Evolutionary conservation across 1,284 basidiomycete genomes (phyloP), one percentile per base, ranked within the genome.

Genomic region (Naganishia cerealis): DNA sequence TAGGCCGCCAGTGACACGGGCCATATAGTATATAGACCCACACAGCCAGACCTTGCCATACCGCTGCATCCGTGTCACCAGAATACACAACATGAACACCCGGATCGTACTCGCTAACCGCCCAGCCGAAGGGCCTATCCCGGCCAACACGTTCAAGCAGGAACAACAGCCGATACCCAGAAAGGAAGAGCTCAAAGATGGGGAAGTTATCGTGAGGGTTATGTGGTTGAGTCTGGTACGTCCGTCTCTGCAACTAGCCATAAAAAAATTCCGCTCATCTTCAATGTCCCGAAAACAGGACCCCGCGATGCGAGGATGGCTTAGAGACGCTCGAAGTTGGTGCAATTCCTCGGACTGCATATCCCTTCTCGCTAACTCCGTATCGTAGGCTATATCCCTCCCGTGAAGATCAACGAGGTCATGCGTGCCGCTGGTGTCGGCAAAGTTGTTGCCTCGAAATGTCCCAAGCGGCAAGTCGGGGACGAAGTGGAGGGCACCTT

Each of bases 351-450:
- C 1, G 8, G 7, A 24, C n/a, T 24, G 21, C 24, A 13, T 50
- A 24, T 50, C 8, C n/a, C 46, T 50, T 15, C 24, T 42, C 15
- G 10, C 54, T 40, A 56, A 42, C 24, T 7, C 24, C n/a, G 15
- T 50, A 24, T 12, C 16, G 18, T 5, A 68, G 67, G 61, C 52
- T 84, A 84, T 72, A 73, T 84, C 40, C 79, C 80, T 3, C 83
- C 83, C 9, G 91, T 94, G 12, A 81, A 91, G 79, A 88, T 94
- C 70, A 90, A 90, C 29, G 90, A 88, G 77, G 87, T 87, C 33
- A 83, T 95, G 92, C 86, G 92, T 33, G 87, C 89, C 0, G 71
- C 73, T 3, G 90, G 86, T 3, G 79, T 94, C 21, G 92, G 88
- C 36, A 84, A 86, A 29, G 87, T 95, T 29, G 76, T 91, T 54